phyloP scores from a whole-genome alignment of 2,329 filamentous ascomycete genomes.

The Talaromyces sp. region DNA sequence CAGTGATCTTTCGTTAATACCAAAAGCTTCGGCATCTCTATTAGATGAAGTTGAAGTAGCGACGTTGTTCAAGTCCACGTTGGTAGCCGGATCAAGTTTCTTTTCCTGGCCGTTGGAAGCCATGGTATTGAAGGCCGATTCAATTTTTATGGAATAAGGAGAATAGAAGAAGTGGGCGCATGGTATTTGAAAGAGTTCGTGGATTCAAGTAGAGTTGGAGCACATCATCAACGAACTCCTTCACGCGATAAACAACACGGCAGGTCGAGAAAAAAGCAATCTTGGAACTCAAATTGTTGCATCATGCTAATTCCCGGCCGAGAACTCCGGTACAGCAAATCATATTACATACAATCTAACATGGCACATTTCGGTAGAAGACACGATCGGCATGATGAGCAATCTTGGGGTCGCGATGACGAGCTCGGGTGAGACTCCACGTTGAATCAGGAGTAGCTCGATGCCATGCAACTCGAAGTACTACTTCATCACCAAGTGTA shows the following conservation, averaged over 20 bases:
- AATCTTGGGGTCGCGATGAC: constrained; percentile 9
- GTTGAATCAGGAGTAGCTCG: neutral
- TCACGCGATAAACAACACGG: constrained; percentile 8
- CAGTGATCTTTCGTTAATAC: constrained; percentile 43
- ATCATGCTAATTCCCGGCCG: constrained; percentile 11
- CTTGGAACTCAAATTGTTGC: neutral
- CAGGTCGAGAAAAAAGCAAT: neutral
- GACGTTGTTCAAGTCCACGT: neutral
- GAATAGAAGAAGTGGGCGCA: neutral
- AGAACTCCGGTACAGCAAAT: neutral
- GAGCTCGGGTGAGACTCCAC: constrained; percentile 3
- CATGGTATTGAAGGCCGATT: constrained; percentile 1
- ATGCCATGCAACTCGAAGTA: too few species aligned
- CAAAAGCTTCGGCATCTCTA: constrained; percentile 22
- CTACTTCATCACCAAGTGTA: too few species aligned
- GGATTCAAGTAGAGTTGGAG: neutral
- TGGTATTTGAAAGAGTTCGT: neutral
- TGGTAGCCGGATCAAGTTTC: neutral
- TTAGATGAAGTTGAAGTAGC: constrained; percentile 14
- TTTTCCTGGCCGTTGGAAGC: constrained; percentile 12
- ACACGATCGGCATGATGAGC: constrained; percentile 1
- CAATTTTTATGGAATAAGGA: neutral
- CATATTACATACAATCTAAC: neutral
- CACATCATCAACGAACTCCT: constrained; percentile 7
- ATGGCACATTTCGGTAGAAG: neutral